A percentile compares a stretch with the other conserved stretches of the same genome.
These are phyloP conservation scores for Monosporozyma yasuniensis DNA, from an alignment of 805 yeast species.

Conservation along the genomic window DNA sequence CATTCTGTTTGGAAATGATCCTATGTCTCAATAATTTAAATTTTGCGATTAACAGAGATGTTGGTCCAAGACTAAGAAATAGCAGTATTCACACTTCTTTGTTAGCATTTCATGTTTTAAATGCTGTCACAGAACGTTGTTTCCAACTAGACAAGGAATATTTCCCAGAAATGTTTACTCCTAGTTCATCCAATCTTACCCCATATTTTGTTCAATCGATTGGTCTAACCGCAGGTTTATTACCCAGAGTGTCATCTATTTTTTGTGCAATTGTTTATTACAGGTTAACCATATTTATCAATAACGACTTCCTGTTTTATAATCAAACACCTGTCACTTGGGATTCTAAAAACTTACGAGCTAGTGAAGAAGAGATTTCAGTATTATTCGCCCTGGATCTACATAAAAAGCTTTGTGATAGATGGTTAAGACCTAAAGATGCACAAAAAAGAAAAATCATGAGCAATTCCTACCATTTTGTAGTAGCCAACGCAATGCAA, in stretches of 20 bases:
- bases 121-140: constrained; percentile 8
- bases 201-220: constrained; percentile 13
- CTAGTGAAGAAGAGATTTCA: constrained; percentile 1
- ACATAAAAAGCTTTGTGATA: constrained; percentile 7
- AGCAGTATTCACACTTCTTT: constrained; percentile 8
- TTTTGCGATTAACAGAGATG: constrained; percentile 9
- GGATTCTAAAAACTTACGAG: constrained; percentile 6
- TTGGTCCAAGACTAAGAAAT: constrained; percentile 6
- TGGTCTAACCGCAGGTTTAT: constrained; percentile 2
- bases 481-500: constrained; percentile 8
- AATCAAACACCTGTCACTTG: constrained; percentile 2
- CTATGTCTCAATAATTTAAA: constrained; percentile 11
- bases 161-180: constrained; percentile 11
- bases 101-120: constrained; percentile 13
- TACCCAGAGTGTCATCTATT: constrained; percentile 6
- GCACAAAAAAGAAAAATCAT: constrained; percentile 2
- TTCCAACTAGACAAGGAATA: constrained; percentile 13
- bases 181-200: constrained; percentile 6
- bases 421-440: constrained; percentile 6
- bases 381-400: constrained; percentile 3
- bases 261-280: constrained; percentile 4
- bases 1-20: constrained; percentile 4
- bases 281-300: constrained; percentile 4
- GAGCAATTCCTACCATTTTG: constrained; percentile 6
- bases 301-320: constrained; percentile 2